phyloP scores from a whole-genome alignment of 352 stramenopile species.

The Blastocystis sp. region DNA sequence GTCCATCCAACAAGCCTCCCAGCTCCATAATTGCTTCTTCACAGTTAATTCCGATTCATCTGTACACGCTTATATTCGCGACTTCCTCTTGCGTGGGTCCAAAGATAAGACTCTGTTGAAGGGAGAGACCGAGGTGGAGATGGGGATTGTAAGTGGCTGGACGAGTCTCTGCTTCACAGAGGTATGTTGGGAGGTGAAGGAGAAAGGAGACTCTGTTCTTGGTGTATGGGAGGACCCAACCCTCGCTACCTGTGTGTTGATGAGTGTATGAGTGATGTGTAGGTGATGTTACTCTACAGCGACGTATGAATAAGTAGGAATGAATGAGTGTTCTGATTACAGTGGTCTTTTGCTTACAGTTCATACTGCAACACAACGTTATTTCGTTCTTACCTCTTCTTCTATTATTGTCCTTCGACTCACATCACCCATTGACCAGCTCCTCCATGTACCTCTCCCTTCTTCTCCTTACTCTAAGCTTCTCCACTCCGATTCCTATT shows the following conservation, averaged over 20 bases:
- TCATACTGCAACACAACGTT: background rate
- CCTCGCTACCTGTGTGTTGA: no score
- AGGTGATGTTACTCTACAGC: background rate
- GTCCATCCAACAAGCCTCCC: background rate
- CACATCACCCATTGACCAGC: background rate
- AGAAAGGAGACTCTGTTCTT: background rate
- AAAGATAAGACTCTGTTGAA: background rate
- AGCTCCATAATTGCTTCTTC: background rate
- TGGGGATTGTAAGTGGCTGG: background rate
- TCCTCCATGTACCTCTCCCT: background rate
- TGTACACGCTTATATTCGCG: background rate
- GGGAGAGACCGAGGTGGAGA: background rate
- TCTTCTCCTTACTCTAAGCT: background rate
- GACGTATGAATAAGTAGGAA: background rate
- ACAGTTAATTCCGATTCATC: conserved; percentile 11
- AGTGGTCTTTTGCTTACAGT: conserved; percentile 20
- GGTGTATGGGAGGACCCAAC: background rate
- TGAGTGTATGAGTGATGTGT: background rate
- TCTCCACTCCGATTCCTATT: background rate
- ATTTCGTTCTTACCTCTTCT: background rate
- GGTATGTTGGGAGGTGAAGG: conserved; percentile 4
- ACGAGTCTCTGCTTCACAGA: background rate
- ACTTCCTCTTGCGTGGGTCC: background rate
- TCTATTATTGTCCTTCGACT: conserved; percentile 6
- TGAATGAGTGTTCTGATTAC: background rate